A percentile compares a stretch with the other conserved stretches of the same genome.
Evolutionary conservation across 805 yeast genomes (phyloP).

Genomic region (Suhomyces vadensis): DNA sequence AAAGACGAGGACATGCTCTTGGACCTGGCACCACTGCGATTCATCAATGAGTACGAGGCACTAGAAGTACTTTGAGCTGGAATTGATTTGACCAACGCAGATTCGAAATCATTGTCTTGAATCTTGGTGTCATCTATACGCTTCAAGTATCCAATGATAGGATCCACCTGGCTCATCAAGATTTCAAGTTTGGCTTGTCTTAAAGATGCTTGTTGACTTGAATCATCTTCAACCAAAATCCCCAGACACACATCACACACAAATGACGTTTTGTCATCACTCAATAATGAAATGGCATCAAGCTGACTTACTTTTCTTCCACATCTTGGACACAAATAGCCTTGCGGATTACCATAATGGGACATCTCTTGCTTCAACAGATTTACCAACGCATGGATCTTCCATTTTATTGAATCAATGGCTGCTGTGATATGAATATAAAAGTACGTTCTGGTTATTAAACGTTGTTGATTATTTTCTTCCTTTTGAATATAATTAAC

Average conservation of each 20-base stretch:
- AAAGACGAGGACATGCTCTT: conserved; percentile 32
- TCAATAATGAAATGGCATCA: conserved; percentile 81
- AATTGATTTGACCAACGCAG: conserved; percentile 71
- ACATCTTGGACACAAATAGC: conserved; percentile 88
- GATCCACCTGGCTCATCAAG: conserved; percentile 87
- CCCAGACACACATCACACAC: conserved; percentile 83
- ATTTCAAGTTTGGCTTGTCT: conserved; percentile 80
- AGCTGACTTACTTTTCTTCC: conserved; percentile 76
- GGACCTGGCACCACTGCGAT: conserved; percentile 35
- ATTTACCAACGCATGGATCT: conserved; percentile 83
- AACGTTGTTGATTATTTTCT: conserved; percentile 59
- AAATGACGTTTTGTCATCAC: conserved; percentile 79
- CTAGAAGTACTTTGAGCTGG: conserved; percentile 76
- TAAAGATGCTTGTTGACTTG: conserved; percentile 75
- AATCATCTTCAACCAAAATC: conserved; percentile 81
- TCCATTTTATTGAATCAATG: conserved; percentile 95
- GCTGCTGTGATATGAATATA: conserved; percentile 90
- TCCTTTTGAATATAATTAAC: conserved; percentile 72
- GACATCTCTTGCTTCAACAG: conserved; percentile 78
- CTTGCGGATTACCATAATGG: conserved; percentile 87
- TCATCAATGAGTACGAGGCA: conserved; percentile 68
- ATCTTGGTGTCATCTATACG: conserved; percentile 42
- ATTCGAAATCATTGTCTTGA: conserved; percentile 43
- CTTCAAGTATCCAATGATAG: conserved; percentile 78
- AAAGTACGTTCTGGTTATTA: conserved; percentile 76